Conservation (phyloP, 2,329 filamentous ascomycete genomes). For the Emergomyces pasteurianus region DNA sequence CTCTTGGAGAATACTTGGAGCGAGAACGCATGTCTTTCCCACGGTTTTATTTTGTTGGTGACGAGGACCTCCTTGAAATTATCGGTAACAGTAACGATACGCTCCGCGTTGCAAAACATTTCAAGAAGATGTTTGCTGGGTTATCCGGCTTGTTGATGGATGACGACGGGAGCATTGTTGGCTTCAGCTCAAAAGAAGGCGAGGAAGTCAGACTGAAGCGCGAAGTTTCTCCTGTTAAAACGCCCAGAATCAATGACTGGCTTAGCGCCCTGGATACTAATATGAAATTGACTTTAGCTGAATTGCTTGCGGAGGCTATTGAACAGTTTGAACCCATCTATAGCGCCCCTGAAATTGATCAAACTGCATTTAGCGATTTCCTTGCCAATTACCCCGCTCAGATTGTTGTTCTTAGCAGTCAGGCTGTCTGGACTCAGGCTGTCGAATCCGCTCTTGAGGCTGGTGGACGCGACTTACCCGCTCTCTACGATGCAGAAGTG, state of each 20-base stretch:
- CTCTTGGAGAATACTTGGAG: constrained; percentile 94
- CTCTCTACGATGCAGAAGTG: constrained; percentile 70
- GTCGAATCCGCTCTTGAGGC: constrained; percentile 66
- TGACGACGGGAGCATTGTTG: constrained; percentile 77
- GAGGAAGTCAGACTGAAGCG: constrained; percentile 80
- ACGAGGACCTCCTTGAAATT: constrained; percentile 96
- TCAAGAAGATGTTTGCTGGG: constrained; percentile 99
- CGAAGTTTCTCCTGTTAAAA: constrained; percentile 84
- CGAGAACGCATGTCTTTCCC: constrained; percentile 96
- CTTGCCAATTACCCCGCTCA: constrained; percentile 80
- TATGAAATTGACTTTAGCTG: constrained; percentile 90
- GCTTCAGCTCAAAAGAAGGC: constrained; percentile 90
- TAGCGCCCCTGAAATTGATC: constrained; percentile 56
- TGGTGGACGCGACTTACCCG: constrained; percentile 56
- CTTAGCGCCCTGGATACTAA: constrained; percentile 80
- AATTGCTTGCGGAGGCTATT: constrained; percentile 76
- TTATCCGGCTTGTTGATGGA: constrained; percentile 83
- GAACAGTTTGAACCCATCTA: constrained; percentile 73
- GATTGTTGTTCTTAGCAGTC: constrained; percentile 86
- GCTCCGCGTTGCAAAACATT: constrained; percentile 89
- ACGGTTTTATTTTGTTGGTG: constrained; percentile 97
- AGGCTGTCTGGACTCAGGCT: constrained; percentile 83
- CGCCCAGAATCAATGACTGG: constrained; percentile 97
- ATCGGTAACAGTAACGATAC: constrained; percentile 99
- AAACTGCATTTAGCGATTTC: constrained; percentile 61